A percentile compares a stretch with the other conserved stretches of the same genome.
Evolutionary conservation across 306 rosid genomes (phyloP).

Genomic region (Lotus japonicus): DNA sequence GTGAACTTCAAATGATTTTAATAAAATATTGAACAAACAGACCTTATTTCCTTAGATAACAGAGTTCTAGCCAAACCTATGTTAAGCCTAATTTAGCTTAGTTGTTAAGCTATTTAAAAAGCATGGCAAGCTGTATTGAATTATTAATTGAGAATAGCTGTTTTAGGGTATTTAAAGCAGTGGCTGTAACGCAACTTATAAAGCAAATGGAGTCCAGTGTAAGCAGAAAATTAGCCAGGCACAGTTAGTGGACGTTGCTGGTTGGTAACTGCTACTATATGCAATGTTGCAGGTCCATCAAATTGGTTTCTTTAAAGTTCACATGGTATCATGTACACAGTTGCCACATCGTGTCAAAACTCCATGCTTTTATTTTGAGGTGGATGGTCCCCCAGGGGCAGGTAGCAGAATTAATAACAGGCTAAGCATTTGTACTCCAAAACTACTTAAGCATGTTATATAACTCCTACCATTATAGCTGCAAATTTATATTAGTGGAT

Average conservation of each 20-base stretch:
- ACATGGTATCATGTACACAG: conserved; percentile 19
- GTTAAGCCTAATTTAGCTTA: neutral
- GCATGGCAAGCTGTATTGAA: neutral
- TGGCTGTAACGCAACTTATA: neutral
- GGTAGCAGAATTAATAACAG: conserved; percentile 14
- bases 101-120: neutral
- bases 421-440: neutral
- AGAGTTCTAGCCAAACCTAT: neutral
- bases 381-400: conserved; percentile 19
- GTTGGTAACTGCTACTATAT: conserved; percentile 7
- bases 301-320: conserved; percentile 15
- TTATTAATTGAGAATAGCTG: neutral
- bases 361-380: neutral
- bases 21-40: too few species aligned
- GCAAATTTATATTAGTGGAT: neutral
- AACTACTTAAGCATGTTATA: neutral
- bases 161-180: neutral
- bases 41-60: too few species aligned
- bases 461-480: neutral
- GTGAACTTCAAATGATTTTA: too few species aligned
- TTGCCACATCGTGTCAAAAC: conserved; percentile 5
- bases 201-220: neutral
- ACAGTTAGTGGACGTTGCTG: conserved; percentile 2
- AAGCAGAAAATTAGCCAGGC: neutral
- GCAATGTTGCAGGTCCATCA: neutral